Evolutionary conservation across 2,329 filamentous ascomycete species (phyloP), one percentile per base, ranked within the genome.

Genomic region (Colletotrichum noveboracense): DNA sequence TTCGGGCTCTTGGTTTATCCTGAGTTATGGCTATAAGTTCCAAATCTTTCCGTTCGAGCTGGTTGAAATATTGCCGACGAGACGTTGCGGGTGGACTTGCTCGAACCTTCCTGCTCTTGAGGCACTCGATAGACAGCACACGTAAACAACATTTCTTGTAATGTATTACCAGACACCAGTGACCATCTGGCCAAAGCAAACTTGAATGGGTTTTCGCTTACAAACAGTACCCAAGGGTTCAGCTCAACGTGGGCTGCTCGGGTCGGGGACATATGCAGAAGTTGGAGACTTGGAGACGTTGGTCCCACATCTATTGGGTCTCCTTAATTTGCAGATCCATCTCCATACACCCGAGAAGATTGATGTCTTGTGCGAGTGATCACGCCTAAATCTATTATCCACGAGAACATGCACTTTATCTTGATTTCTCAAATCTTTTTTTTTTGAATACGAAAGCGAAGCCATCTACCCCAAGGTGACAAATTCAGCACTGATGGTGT

Each of bases 281-380:
- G 21, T 56, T 56, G 52, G 52, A 56, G 52, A 56, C 52, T 56
- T 56, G 52, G 52, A 56, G 52, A 26, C 52, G 24, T 56, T 56
- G 52, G 14, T 43, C 38, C 38, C 38, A 43, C 38, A n/a, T 36
- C 14, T 6, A 4, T n/a, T n/a, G 18, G 5, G 9, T 1, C 38
- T 43, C 2, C 18, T 12, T 43, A 0, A 43, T n/a, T 43, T 43
- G 38, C 18, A 43, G 38, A 43, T 43, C 38, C 38, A 16, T 56
- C 52, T 56, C 52, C 52, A 16, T 26, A 43, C 38, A 43, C 38
- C 4, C 18, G 38, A n/a, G 38, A 0, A n/a, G 38, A 43, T 2
- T 43, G 18, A 1, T 43, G 38, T n/a, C 38, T 43, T 2, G 38
- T 1, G 5, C 38, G 3, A 4, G 2, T 12, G 9, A 43, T 12